Percentiles rank a stretch among this genome's conserved stretches.
These are phyloP conservation scores for Ogataea angusta DNA, from an alignment of 805 yeast species.

Conservation along the genomic window DNA sequence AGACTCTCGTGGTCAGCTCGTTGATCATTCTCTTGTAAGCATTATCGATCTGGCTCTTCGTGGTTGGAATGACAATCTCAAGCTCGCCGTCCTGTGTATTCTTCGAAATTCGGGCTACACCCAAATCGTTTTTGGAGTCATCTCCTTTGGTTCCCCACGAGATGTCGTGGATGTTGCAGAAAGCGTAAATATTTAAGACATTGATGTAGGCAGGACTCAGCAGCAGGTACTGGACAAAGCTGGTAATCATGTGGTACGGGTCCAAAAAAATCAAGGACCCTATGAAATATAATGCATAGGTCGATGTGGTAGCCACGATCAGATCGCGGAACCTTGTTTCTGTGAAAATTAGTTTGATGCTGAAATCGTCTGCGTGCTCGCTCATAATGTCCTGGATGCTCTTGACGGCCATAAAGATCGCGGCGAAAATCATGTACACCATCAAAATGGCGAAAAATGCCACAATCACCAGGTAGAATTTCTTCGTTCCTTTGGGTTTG, in stretches of 20 bases:
- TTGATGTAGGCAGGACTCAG: constrained; percentile 88
- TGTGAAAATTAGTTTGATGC: constrained; percentile 48
- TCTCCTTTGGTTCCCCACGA: constrained; percentile 98
- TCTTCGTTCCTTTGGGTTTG: constrained; percentile 85
- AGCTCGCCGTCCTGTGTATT: constrained; percentile 58
- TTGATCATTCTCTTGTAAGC: constrained; percentile 65
- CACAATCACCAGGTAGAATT: constrained; percentile 71
- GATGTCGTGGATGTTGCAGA: constrained; percentile 93
- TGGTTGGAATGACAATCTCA: constrained; percentile 72
- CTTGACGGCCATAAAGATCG: constrained; percentile 72
- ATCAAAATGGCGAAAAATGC: constrained; percentile 80
- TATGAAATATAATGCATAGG: constrained; percentile 74
- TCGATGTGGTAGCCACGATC: constrained; percentile 79
- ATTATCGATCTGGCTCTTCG: constrained; percentile 70
- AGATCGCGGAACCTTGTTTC: constrained; percentile 79
- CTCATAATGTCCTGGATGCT: constrained; percentile 41
- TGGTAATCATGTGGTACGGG: constrained; percentile 90
- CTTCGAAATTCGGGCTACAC: constrained; percentile 65
- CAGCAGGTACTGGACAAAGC: constrained; percentile 78
- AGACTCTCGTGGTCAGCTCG: constrained; percentile 44
- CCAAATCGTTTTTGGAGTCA: constrained; percentile 67
- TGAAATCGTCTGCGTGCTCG: constrained; percentile 39
- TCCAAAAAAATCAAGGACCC: constrained; percentile 82
- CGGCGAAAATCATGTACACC: constrained; percentile 87
- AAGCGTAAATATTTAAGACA: constrained; percentile 89